Evolutionary conservation across 495 filamentous ascomycete genomes (phyloP).

Genomic region (Penicillium coprophilum): DNA sequence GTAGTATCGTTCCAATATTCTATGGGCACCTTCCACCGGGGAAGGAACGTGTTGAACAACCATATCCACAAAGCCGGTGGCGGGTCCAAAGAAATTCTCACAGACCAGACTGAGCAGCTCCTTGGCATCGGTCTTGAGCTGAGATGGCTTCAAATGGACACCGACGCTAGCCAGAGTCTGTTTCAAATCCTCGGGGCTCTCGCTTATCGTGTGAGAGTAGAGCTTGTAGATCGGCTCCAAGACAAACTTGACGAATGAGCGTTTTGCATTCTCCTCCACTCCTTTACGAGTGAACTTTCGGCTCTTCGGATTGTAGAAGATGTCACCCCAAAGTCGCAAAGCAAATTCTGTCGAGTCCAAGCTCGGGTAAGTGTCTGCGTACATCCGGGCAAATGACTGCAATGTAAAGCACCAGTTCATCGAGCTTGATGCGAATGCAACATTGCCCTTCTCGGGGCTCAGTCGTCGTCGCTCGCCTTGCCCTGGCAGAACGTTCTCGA

Average conservation of each 20-base stretch:
- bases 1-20: conserved; percentile 80
- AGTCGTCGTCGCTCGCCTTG: conserved; percentile 76
- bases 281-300: conserved; percentile 88
- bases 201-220: conserved; percentile 92
- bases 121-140: conserved; percentile 86
- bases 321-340: conserved; percentile 86
- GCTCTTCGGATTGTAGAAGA: conserved; percentile 90
- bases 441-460: conserved; percentile 96
- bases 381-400: conserved; percentile 92
- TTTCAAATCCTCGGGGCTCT: conserved; percentile 84
- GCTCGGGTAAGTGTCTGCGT: conserved; percentile 80
- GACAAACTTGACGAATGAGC: conserved; percentile 92
- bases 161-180: conserved; percentile 75
- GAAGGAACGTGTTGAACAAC: conserved; percentile 87
- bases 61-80: conserved; percentile 95
- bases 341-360: conserved; percentile 80
- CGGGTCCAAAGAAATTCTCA: conserved; percentile 90
- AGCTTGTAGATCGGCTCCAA: conserved; percentile 97
- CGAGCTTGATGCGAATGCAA: conserved; percentile 85
- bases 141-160: conserved; percentile 84
- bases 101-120: conserved; percentile 87
- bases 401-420: conserved; percentile 98
- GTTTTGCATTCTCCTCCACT: conserved; percentile 73
- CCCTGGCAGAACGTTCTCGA: conserved; percentile 83
- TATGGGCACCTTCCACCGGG: conserved; percentile 73